A percentile compares a stretch with the other conserved stretches of the same genome.
Evolutionary conservation across 164 flowering plant genomes (phyloP).

Genomic region (Annona cherimola): DNA sequence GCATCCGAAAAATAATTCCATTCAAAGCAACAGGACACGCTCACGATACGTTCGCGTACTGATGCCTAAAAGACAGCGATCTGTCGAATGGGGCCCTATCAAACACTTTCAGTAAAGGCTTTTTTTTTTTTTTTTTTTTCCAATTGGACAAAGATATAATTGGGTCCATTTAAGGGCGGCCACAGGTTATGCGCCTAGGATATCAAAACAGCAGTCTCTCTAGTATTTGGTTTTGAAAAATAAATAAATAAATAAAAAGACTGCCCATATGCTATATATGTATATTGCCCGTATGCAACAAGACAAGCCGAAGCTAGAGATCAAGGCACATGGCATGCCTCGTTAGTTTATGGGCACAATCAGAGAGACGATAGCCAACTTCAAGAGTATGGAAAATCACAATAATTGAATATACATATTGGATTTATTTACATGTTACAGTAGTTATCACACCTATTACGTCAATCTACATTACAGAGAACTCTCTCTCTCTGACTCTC

Average conservation of each 20-base stretch:
- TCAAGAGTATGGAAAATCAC: slow-evolving; percentile 16
- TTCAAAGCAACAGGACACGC: neutral
- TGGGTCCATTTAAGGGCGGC: too few relatives aligned
- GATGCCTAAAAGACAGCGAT: too few relatives aligned
- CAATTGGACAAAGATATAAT: too few relatives aligned
- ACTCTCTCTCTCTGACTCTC: slow-evolving; percentile 40
- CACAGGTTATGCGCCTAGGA: too few relatives aligned
- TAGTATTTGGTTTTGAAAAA: too few relatives aligned
- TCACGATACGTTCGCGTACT: neutral
- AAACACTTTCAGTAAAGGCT: too few relatives aligned
- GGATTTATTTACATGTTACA: slow-evolving; percentile 56
- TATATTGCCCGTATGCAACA: neutral
- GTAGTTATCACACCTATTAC: slow-evolving; percentile 1
- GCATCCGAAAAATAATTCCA: neutral
- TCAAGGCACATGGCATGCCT: neutral
- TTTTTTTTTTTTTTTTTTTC: too few relatives aligned
- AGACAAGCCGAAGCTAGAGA: neutral
- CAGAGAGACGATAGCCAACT: neutral
- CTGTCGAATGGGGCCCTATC: too few relatives aligned
- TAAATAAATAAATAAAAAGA: too few relatives aligned
- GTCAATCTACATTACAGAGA: slow-evolving; percentile 7
- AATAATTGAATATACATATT: slow-evolving; percentile 41
- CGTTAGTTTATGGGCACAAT: neutral
- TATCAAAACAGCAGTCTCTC: too few relatives aligned
- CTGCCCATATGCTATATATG: too few relatives aligned